Base-by-base conservation (phyloP, 208 protist species). In the Leishmania aethiopica region DNA sequence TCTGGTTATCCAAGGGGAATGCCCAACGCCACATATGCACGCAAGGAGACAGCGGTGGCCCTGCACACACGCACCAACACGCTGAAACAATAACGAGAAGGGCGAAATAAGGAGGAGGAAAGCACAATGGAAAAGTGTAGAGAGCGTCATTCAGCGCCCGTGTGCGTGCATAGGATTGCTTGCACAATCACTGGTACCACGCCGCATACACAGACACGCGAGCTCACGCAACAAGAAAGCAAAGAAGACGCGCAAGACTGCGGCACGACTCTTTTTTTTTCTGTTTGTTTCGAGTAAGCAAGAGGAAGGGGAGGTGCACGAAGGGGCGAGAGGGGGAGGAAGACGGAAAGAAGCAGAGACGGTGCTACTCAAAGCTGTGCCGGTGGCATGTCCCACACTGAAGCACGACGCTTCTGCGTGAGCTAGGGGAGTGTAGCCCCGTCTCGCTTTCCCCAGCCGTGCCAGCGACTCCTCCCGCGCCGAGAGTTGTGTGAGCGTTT, bases 1-100 rank as follows among this genome's bases (percentile, higher is more conserved):
- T 1, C 40, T 42, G 25, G 15, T 51, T 81, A 17, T 80, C 35
- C 19, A 75, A 82, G 25, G 51, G n/a, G 40, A 17, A 72, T 72
- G 15, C 1, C 32, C 25, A 28, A 47, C 40, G 22, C 19, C 5
- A 72, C 40, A 47, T 32, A 72, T 47, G 40, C 67, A 47, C 45
- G 17, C 22, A 72, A 11, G 42, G 8, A 25, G 35, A 10, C 17
- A 42, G 40, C 4, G 42, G 37, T 47, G 42, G 17, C 40, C 19
- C 32, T 32, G 67, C 37, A 49, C 67, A 72, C 17, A 37, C 8
- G 67, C 67, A n/a, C n/a, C 25, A 35, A 42, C 45, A 74, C 74
- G 60, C 32, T 53, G 45, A 45, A 25, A 49, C n/a, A 59, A 25
- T 0, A 40, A 83, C 64, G 60, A 66, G 53, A 53, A 22, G 19